Evolutionary conservation across 352 stramenopile genomes (phyloP), one percentile per base, ranked within the genome.

Genomic region (Pseudoperonospora humuli): DNA sequence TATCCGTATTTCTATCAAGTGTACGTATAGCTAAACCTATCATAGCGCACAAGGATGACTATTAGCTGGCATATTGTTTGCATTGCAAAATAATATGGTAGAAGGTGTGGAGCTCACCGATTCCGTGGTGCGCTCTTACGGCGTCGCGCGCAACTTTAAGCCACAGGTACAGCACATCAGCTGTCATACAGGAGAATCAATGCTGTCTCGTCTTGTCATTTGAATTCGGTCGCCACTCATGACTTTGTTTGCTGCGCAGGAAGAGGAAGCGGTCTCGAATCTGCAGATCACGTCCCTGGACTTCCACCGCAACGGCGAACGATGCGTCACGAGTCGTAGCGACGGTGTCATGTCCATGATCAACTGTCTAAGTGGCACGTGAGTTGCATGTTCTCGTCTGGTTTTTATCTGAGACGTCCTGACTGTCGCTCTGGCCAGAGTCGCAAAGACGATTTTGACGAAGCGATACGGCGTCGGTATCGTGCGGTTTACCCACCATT

Each of bases 391-490:
- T 5, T 17, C 5, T 25, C 29, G 3, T 21, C 13, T 35, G 19
- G 5, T n/a, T 45, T 14, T 24, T 54, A 35, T 24, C 19, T 15
- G 3, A 1, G 7, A 1, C 25, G 18, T 56, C 6, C 10, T 57
- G 14, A 11, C 13, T 6, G 36, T 40, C 42, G 35, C n/a, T 17
- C 9, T 37, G 5, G 2, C 18, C 40, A 93, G 81, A 35, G 67
- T 86, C 50, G 78, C 70, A 41, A 93, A 93, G 64, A 86, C 75
- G 17, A 86, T 93, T 45, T 70, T 89, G 39, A 84, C 76, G 29
- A 89, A 90, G 56, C 74, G 73, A 45, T 93, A 91, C 40, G 81
- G 81, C 37, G 72, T 86, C 34, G 81, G 84, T 28, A 63, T 90
- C 41, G 61, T 90, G 48, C 64, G 63, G 33, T 90, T 83, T 45